phyloP scores from a whole-genome alignment of 352 stramenopile species.

The Globisporangium abappressorium region DNA sequence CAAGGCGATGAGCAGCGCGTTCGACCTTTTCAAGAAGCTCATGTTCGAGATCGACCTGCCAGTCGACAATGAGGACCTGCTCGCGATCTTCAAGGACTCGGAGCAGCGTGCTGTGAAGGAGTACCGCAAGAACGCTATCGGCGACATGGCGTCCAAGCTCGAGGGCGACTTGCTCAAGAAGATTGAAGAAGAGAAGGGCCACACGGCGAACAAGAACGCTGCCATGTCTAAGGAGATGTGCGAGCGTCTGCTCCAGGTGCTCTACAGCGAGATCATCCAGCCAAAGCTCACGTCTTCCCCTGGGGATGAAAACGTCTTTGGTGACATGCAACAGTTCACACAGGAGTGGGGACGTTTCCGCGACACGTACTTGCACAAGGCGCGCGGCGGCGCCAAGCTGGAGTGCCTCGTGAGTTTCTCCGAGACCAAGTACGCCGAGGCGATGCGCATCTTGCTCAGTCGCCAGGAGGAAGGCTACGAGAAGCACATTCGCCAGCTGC shows the following conservation, averaged over 20 bases:
- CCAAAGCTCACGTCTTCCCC: slow-evolving; percentile 55
- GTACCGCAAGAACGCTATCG: slow-evolving; percentile 66
- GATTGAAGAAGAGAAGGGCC: slow-evolving; percentile 65
- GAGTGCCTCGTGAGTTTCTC: slow-evolving; percentile 75
- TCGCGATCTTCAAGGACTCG: slow-evolving; percentile 48
- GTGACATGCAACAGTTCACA: slow-evolving; percentile 80
- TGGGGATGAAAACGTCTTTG: slow-evolving; percentile 54
- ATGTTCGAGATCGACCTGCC: slow-evolving; percentile 60
- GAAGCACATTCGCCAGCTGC: slow-evolving; percentile 76
- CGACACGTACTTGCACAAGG: slow-evolving; percentile 69
- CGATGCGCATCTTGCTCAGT: slow-evolving; percentile 78
- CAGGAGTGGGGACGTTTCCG: slow-evolving; percentile 70
- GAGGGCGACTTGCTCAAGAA: slow-evolving; percentile 64
- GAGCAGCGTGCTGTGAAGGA: slow-evolving; percentile 48
- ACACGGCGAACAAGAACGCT: slow-evolving; percentile 41
- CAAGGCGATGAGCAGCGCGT: slow-evolving; percentile 60
- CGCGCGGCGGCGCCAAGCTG: slow-evolving; percentile 68
- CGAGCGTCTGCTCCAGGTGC: slow-evolving; percentile 70
- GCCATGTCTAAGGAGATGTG: slow-evolving; percentile 75
- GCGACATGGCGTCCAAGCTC: slow-evolving; percentile 61
- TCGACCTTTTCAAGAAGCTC: slow-evolving; percentile 63
- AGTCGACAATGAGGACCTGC: slow-evolving; percentile 67
- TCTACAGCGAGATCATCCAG: slow-evolving; percentile 81
- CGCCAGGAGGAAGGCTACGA: slow-evolving; percentile 84
- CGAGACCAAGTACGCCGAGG: slow-evolving; percentile 77